phyloP scores from a whole-genome alignment of 257 asterid genomes.

The Cynanchum wilfordii region DNA sequence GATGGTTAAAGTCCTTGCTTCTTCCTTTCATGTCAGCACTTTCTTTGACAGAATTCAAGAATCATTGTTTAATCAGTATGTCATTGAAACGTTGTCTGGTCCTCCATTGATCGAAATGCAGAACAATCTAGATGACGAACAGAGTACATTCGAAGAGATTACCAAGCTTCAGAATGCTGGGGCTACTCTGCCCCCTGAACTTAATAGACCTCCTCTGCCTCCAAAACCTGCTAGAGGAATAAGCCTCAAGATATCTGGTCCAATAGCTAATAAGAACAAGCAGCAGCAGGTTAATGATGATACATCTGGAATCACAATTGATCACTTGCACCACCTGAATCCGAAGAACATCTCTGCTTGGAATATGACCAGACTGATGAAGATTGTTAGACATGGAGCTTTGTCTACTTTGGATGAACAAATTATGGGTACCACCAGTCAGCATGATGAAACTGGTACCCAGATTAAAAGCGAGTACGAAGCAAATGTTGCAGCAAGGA shows the following conservation, averaged over 20 bases:
- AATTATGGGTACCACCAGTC: constrained; percentile 38
- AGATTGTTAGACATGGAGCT: constrained; percentile 61
- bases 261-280: constrained; percentile 16
- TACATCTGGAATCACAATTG: constrained; percentile 46
- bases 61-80: constrained; percentile 70
- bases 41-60: constrained; percentile 92
- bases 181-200: constrained; percentile 67
- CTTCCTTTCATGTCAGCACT: constrained; percentile 94
- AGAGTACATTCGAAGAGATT: constrained; percentile 58
- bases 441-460: constrained; percentile 55
- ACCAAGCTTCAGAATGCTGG: constrained; percentile 71
- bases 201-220: constrained; percentile 36
- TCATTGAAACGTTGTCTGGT: constrained; percentile 78
- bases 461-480: constrained; percentile 79
- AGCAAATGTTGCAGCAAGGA: constrained; percentile 84
- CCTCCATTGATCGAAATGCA: constrained; percentile 58
- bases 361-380: constrained; percentile 91
- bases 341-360: constrained; percentile 82
- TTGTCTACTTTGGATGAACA: constrained; percentile 75
- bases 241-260: constrained; percentile 50
- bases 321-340: constrained; percentile 63
- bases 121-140: constrained; percentile 58
- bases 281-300: constrained; percentile 31
- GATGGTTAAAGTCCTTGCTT: constrained; percentile 86
- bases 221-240: constrained; percentile 42